Evolutionary conservation across 345 rosid species (phyloP).

Genomic region (Trapa incisa): DNA sequence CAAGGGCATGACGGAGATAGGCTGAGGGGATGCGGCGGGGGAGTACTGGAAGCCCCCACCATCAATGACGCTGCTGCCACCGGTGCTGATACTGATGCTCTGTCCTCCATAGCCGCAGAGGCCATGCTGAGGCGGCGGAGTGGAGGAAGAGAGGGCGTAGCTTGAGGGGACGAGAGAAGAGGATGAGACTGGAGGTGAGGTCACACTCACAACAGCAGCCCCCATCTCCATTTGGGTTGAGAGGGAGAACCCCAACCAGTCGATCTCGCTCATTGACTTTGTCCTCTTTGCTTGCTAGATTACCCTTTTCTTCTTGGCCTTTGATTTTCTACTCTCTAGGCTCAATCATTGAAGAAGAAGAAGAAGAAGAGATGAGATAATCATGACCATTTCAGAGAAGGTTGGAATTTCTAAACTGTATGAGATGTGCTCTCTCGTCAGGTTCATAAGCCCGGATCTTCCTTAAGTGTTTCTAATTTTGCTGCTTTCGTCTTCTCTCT

Average conservation of each 20-base stretch:
- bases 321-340: neutral
- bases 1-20: constrained; percentile 63
- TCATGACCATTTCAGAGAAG: neutral
- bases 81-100: neutral
- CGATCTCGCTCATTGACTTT: constrained; percentile 7
- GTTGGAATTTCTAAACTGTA: neutral
- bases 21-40: constrained; percentile 16
- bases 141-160: constrained; percentile 24
- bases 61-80: constrained; percentile 12
- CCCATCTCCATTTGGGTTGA: constrained; percentile 70
- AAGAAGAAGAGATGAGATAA: no score
- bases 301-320: neutral
- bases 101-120: constrained; percentile 20
- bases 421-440: no score
- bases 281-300: no score
- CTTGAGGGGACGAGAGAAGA: constrained; percentile 22
- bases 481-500: neutral
- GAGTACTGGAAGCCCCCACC: constrained; percentile 33
- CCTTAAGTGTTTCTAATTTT: neutral
- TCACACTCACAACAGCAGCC: constrained; percentile 10
- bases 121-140: constrained; percentile 18
- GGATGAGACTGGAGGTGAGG: constrained; percentile 12
- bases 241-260: constrained; percentile 72
- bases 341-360: neutral
- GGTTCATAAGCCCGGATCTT: neutral